phyloP scores from a whole-genome alignment of 2,329 filamentous ascomycete genomes.

The Colletotrichum graminicola region DNA sequence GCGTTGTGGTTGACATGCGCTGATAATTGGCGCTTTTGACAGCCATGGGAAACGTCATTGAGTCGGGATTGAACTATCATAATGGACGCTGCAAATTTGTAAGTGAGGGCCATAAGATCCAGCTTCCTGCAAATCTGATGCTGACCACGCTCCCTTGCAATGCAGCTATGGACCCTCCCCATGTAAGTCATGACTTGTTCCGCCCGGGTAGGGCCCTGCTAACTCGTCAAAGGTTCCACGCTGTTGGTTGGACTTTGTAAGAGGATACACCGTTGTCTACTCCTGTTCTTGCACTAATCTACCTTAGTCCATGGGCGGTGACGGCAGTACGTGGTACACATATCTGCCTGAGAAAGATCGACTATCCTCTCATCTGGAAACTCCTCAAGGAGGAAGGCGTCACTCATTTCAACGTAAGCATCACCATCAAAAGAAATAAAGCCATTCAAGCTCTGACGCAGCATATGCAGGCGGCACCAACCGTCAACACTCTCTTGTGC shows the following conservation, averaged over 20 bases:
- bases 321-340: slow-evolving; percentile 82
- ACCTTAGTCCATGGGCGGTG: slow-evolving; percentile 79
- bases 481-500: slow-evolving; percentile 94
- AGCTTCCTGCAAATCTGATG: not conserved
- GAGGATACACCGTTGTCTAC: not conserved
- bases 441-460: not conserved
- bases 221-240: slow-evolving; percentile 67
- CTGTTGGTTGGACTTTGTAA: slow-evolving; percentile 75
- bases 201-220: not conserved
- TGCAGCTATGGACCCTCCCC: slow-evolving; percentile 83
- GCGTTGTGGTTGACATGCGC: not conserved
- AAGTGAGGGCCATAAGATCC: not conserved
- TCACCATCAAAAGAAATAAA: slow-evolving; percentile 68
- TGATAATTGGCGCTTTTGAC: slow-evolving; percentile 65
- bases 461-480: slow-evolving; percentile 52
- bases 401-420: slow-evolving; percentile 95
- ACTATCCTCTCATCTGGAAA: slow-evolving; percentile 93
- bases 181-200: slow-evolving; percentile 76
- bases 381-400: slow-evolving; percentile 87
- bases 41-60: slow-evolving; percentile 83
- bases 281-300: not conserved
- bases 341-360: slow-evolving; percentile 93
- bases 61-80: slow-evolving; percentile 83
- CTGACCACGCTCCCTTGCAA: not conserved
- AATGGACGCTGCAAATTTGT: slow-evolving; percentile 78